Percentiles rank a stretch among this genome's conserved stretches.
Conservation (phyloP, 768 basidiomycete species). For the Rhodotorula diobovata region DNA sequence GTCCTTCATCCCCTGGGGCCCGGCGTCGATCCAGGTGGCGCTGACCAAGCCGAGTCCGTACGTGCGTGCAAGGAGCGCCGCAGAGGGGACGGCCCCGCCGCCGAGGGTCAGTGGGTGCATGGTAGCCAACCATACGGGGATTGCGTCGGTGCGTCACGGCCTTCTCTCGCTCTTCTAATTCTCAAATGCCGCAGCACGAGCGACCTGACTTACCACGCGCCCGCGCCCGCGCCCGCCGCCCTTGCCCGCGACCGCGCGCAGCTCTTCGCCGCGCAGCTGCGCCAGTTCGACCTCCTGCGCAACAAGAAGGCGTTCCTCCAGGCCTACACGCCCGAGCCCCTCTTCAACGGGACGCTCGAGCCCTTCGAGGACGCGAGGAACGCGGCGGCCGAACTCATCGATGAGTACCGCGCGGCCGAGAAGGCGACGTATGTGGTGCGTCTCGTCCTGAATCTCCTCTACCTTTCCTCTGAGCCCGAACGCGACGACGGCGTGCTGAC, state of each 20-base stretch:
- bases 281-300: slow-evolving; percentile 83
- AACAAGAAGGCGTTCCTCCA: slow-evolving; percentile 92
- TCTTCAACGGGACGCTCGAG: slow-evolving; percentile 85
- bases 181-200: too few species aligned
- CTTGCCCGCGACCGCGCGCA: slow-evolving; percentile 45
- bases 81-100: background rate
- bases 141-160: slow-evolving; percentile 61
- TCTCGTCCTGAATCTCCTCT: background rate
- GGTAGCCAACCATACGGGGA: slow-evolving; percentile 99
- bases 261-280: slow-evolving; percentile 93
- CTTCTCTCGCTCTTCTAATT: slow-evolving; percentile 49
- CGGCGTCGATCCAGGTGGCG: slow-evolving; percentile 95
- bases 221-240: too few species aligned
- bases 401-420: slow-evolving; percentile 95
- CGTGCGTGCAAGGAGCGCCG: slow-evolving; percentile 47
- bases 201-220: too few species aligned
- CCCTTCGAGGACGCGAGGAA: slow-evolving; percentile 97
- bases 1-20: slow-evolving; percentile 99
- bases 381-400: slow-evolving; percentile 77
- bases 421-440: slow-evolving; percentile 89
- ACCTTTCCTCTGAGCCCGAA: background rate
- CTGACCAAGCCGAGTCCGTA: slow-evolving; percentile 87
- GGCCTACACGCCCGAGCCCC: slow-evolving; percentile 93
- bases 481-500: too few species aligned
- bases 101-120: slow-evolving; percentile 52